phyloP scores from a whole-genome alignment of 1,139 yeast species.

The Diutina ranongensis region DNA sequence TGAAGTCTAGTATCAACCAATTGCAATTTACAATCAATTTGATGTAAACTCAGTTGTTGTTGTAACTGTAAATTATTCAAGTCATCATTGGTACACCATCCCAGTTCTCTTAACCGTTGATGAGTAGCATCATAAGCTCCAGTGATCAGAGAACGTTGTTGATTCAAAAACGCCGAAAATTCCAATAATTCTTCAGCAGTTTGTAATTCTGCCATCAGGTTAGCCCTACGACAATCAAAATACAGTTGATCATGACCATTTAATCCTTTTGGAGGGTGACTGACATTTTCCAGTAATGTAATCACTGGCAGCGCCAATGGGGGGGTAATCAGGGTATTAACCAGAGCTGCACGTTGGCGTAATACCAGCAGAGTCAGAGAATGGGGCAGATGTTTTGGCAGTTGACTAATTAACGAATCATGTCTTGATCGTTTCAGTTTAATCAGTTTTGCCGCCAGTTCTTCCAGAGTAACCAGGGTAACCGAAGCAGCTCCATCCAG shows the following conservation, averaged over 20 bases:
- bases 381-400: neutral
- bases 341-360: slow-evolving; percentile 4
- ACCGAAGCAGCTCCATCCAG: neutral
- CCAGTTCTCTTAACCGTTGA: slow-evolving; percentile 23
- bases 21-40: slow-evolving; percentile 23
- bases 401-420: neutral
- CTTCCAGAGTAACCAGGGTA: neutral
- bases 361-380: slow-evolving; percentile 1
- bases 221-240: slow-evolving; percentile 15
- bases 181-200: slow-evolving; percentile 22
- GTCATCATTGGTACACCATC: slow-evolving; percentile 37
- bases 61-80: slow-evolving; percentile 28
- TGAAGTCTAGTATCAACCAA: slow-evolving; percentile 23
- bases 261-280: slow-evolving; percentile 19
- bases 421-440: neutral
- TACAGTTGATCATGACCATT: slow-evolving; percentile 26
- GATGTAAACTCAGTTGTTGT: slow-evolving; percentile 20
- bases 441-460: neutral
- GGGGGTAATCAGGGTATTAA: slow-evolving; percentile 15
- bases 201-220: slow-evolving; percentile 7
- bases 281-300: slow-evolving; percentile 28
- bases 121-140: slow-evolving; percentile 28
- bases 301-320: slow-evolving; percentile 29
- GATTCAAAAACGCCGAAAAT: slow-evolving; percentile 20
- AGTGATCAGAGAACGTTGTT: slow-evolving; percentile 21